These are phyloP conservation scores for Podila minutissima DNA, from an alignment of 192 early-diverging fungal species.

Conservation along the genomic window DNA sequence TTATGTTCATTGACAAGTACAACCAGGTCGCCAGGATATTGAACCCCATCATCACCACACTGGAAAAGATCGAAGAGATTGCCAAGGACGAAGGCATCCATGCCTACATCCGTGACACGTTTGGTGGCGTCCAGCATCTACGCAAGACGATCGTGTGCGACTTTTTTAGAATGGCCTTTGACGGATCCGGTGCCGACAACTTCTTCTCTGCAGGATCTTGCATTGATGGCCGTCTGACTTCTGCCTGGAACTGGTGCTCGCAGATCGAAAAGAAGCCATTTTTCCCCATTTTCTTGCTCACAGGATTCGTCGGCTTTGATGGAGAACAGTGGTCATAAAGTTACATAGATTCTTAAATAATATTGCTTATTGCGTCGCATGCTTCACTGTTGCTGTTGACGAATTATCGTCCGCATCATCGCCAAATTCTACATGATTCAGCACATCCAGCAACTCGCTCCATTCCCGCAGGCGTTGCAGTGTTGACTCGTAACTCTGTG, in stretches of 20 bases:
- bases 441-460: slow-evolving; percentile 37
- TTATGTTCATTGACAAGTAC: slow-evolving; percentile 99
- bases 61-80: slow-evolving; percentile 77
- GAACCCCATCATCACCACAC: slow-evolving; percentile 81
- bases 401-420: slow-evolving; percentile 14
- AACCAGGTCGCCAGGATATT: slow-evolving; percentile 98
- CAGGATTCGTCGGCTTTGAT: slow-evolving; percentile 85
- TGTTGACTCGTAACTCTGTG: slow-evolving; percentile 18
- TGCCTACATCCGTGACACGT: slow-evolving; percentile 75
- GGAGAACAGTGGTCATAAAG: slow-evolving; percentile 61
- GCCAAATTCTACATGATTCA: slow-evolving; percentile 41
- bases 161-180: slow-evolving; percentile 97
- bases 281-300: slow-evolving; percentile 91
- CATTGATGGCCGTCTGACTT: slow-evolving; percentile 95
- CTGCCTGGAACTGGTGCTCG: slow-evolving; percentile 93
- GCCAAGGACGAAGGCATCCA: slow-evolving; percentile 65
- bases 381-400: neutral
- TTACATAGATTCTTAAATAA: neutral
- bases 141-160: slow-evolving; percentile 85
- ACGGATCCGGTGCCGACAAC: slow-evolving; percentile 94
- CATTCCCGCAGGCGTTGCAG: slow-evolving; percentile 28
- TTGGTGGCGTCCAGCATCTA: slow-evolving; percentile 69
- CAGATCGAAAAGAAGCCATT: slow-evolving; percentile 92
- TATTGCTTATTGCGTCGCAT: neutral
- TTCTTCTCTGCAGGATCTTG: slow-evolving; percentile 89